phyloP scores from a whole-genome alignment of 2,329 filamentous ascomycete genomes.

The Stachybotrys chlorohalonatus region DNA sequence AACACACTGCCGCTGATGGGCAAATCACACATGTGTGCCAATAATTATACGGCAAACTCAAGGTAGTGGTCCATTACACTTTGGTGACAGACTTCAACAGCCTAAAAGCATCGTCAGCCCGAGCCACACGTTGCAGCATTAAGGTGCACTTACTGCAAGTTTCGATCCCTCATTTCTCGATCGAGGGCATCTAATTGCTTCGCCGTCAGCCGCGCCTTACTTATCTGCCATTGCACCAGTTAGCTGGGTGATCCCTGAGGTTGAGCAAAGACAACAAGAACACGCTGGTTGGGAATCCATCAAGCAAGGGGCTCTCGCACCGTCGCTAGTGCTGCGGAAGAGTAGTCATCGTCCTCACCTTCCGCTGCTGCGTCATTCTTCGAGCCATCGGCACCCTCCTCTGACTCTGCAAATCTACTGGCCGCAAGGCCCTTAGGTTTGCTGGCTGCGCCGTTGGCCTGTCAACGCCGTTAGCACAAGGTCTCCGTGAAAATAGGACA shows the following conservation, averaged over 20 bases:
- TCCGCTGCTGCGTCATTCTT: slow-evolving; percentile 38
- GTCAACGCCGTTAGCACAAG: slow-evolving; percentile 3
- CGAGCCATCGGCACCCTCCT: slow-evolving; percentile 23
- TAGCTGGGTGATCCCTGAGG: not conserved
- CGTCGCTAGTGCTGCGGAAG: slow-evolving; percentile 57
- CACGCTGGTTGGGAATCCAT: slow-evolving; percentile 20
- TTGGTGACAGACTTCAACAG: slow-evolving; percentile 17
- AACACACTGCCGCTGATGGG: not conserved
- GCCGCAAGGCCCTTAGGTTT: slow-evolving; percentile 42
- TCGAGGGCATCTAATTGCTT: slow-evolving; percentile 45
- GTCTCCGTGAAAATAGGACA: not conserved
- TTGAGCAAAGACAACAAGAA: slow-evolving; percentile 10
- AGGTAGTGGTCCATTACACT: slow-evolving; percentile 6
- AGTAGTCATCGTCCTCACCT: slow-evolving; percentile 53
- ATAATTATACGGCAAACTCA: not conserved
- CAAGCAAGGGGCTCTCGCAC: slow-evolving; percentile 48
- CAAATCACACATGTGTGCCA: not conserved
- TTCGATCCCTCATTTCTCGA: slow-evolving; percentile 46
- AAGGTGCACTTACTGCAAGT: slow-evolving; percentile 30
- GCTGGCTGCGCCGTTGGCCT: slow-evolving; percentile 36
- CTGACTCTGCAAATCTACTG: slow-evolving; percentile 41
- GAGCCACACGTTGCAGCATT: not conserved
- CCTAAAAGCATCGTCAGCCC: slow-evolving; percentile 1
- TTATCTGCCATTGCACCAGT: slow-evolving; percentile 22
- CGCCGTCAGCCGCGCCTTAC: slow-evolving; percentile 33